A percentile compares a stretch with the other conserved stretches of the same genome.
Evolutionary conservation across 345 rosid genomes (phyloP).

Genomic region (Ceriops tagal): DNA sequence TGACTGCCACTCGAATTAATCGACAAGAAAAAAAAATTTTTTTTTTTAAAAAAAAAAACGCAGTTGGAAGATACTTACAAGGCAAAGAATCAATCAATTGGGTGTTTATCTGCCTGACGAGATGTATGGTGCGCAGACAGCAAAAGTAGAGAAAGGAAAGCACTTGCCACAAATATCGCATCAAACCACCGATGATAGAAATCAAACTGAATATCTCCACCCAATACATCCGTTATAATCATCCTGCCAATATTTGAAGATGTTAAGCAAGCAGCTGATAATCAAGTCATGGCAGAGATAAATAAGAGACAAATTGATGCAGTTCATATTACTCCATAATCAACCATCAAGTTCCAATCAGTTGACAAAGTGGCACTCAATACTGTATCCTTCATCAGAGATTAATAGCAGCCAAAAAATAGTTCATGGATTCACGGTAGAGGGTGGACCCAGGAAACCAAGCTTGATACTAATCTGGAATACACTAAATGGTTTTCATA

Average conservation of each 20-base stretch:
- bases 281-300: neutral
- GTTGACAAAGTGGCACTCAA: too few species aligned
- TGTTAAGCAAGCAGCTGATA: neutral
- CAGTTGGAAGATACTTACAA: slow-evolving; percentile 23
- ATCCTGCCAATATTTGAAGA: slow-evolving; percentile 52
- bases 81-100: slow-evolving; percentile 51
- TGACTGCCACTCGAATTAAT: slow-evolving; percentile 2
- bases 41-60: neutral
- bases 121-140: slow-evolving; percentile 95
- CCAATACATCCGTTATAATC: slow-evolving; percentile 89
- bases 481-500: too few species aligned
- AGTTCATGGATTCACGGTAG: too few species aligned
- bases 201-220: slow-evolving; percentile 97
- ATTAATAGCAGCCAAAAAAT: too few species aligned
- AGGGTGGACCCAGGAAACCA: too few species aligned
- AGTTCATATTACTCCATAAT: too few species aligned
- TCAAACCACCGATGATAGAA: slow-evolving; percentile 98
- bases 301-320: too few species aligned
- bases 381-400: too few species aligned
- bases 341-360: too few species aligned
- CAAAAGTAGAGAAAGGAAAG: slow-evolving; percentile 87
- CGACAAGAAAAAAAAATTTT: neutral
- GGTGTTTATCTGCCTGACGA: slow-evolving; percentile 93
- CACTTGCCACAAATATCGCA: slow-evolving; percentile 92
- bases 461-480: too few species aligned